Base-by-base conservation (phyloP, 1,139 yeast species). In the Suhomyces bribrorum region DNA sequence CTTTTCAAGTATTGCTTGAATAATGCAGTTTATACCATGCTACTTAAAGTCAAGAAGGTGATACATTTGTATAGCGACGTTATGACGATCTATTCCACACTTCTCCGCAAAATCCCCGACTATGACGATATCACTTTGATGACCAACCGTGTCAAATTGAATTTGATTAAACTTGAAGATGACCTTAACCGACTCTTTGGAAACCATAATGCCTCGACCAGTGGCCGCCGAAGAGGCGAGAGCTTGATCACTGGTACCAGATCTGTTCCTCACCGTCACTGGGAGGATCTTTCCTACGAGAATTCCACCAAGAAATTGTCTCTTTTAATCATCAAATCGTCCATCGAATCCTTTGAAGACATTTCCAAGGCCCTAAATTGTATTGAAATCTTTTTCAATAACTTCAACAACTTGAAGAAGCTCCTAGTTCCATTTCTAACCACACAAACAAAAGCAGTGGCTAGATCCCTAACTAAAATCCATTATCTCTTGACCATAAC, bases 41-140 rank as follows among this genome's bases (percentile, higher is more conserved):
- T 70, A 12, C 48, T 60, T 14, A 53, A 55, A 32, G 44, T 66
- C 34, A 67, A 68, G 49, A 57, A 58, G 30, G 52, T 66, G 14
- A 52, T 68, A 6, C 74, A 69, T 48, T 55, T 70, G 23, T 69
- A 60, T 44, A 53, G 60, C 24, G 77, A 72, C 47, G 57, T 68
- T 31, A 51, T 69, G 31, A 66, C 68, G 39, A 69, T 71, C 18
- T 72, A 71, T 50, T 53, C 68, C 33, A 68, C 75, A 11, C 54
- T 72, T 29, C 52, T 72, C 29, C 52, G 56, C 34, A 72, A 72
- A 46, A 61, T 72, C 17, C 71, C 73, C 16, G 56, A 67, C 44
- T 70, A 69, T 44, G 75, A 69, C 34, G 77, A 72, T 48, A 53
- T 72, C 35, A 66, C 74, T 5, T 20, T 43, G n/a, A 61, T 70